Base-by-base conservation (phyloP, 768 basidiomycete species). In the Tephrocybe sp. region DNA sequence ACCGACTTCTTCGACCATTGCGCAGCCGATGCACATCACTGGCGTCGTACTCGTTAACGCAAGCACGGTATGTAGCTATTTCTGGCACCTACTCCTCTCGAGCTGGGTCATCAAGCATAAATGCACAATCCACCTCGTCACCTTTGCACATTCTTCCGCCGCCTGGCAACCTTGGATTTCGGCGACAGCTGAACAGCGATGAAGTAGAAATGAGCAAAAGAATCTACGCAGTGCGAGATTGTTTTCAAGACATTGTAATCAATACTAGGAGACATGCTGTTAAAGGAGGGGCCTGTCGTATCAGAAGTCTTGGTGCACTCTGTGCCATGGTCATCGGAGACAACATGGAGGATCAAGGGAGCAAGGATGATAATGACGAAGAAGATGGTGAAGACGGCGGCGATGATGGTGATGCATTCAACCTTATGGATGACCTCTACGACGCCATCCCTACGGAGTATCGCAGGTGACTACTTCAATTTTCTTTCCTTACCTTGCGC, bases 201-300 rank as follows among this genome's bases (percentile, higher is more conserved):
- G 65, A 61, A 32, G 50, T 63, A 42, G 69, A 70, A 47, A 66
- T 81, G 25, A 73, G 80, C 8, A 70, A 71, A 32, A 73, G 67
- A 25, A 72, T 84, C 8, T 72, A 81, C 59, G 78, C 77, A 12
- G 72, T 85, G 14, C 70, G 79, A n/a, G 79, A 79, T 54, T 75
- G 76, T 45, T 86, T 82, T 65, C 72, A 68, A 43, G 79, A 81
- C 49, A 61, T 84, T 38, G 67, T 78, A 3, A 58, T 75, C 30
- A 75, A 72, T 25, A 70, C 71, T 25, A 39, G 25, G 4, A 45
- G 15, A 5, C 42, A 17, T 34, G 21, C 24, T 41, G 32, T n/a
- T 9, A 37, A 44, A 3, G 3, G 17, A 47, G 30, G 36, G 9
- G 3, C 33, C 4, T 23, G 73, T 12, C 67, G 68, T 20, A 30